These are phyloP conservation scores for Penicillium fuscoglaucum DNA, from an alignment of 2,329 filamentous ascomycete species.

Conservation along the genomic window DNA sequence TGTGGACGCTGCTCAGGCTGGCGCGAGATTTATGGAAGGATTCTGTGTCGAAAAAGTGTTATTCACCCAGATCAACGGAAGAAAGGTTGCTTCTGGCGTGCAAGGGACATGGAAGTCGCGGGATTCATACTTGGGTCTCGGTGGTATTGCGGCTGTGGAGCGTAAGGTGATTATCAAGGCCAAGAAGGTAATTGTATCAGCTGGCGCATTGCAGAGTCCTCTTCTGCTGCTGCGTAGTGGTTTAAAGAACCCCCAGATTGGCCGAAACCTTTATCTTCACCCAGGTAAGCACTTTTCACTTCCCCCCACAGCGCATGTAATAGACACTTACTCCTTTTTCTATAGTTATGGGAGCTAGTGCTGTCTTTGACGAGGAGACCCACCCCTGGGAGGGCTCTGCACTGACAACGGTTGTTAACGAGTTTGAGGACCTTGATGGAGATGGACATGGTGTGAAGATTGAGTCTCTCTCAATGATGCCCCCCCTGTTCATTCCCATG, in stretches of 20 bases:
- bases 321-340: not conserved
- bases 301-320: too few species aligned
- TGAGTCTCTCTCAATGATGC: slow-evolving; percentile 74
- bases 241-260: slow-evolving; percentile 77
- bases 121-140: slow-evolving; percentile 61
- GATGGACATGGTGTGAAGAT: slow-evolving; percentile 80
- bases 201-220: slow-evolving; percentile 75
- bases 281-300: slow-evolving; percentile 60
- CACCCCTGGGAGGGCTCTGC: slow-evolving; percentile 76
- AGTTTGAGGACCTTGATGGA: slow-evolving; percentile 78
- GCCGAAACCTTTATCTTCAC: slow-evolving; percentile 78
- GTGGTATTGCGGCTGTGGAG: slow-evolving; percentile 52
- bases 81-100: slow-evolving; percentile 67
- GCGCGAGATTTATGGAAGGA: slow-evolving; percentile 81
- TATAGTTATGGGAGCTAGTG: slow-evolving; percentile 47
- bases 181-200: slow-evolving; percentile 76
- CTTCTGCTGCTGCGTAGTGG: slow-evolving; percentile 75
- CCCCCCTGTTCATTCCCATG: slow-evolving; percentile 62
- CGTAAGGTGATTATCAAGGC: slow-evolving; percentile 71
- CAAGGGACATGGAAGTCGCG: slow-evolving; percentile 73
- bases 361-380: slow-evolving; percentile 68
- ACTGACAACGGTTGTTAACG: slow-evolving; percentile 73
- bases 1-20: slow-evolving; percentile 73
- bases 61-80: slow-evolving; percentile 59
- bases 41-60: slow-evolving; percentile 69